phyloP scores from a whole-genome alignment of 345 rosid species.

The Arabidopsis thaliana region DNA sequence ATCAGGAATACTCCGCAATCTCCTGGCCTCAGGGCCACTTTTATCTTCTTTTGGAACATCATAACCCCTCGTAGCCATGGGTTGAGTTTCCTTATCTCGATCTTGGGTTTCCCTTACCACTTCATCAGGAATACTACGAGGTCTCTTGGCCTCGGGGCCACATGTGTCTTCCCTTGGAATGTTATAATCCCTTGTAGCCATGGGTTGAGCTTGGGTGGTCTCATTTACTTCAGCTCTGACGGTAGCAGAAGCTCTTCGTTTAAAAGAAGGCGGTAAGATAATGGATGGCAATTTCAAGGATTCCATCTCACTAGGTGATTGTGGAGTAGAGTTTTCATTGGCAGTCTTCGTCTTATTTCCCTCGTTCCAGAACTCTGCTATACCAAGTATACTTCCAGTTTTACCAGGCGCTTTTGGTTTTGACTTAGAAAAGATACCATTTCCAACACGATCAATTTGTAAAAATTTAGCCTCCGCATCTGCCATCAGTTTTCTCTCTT shows the following conservation, averaged over 20 bases:
- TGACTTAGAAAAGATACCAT: constrained; percentile 14
- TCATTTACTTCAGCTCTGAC: constrained; percentile 21
- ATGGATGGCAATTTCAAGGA: constrained; percentile 34
- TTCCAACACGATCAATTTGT: constrained; percentile 21
- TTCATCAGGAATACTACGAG: constrained; percentile 35
- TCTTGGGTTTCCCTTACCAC: constrained; percentile 37
- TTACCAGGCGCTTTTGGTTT: constrained; percentile 31
- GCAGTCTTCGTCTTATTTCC: constrained; percentile 23
- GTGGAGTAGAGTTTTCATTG: constrained; percentile 22
- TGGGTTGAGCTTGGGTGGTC: constrained; percentile 25
- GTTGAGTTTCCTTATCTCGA: constrained; percentile 19
- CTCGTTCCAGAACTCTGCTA: constrained; percentile 43
- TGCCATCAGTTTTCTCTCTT: constrained; percentile 39
- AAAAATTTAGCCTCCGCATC: constrained; percentile 39
- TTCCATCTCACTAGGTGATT: background rate
- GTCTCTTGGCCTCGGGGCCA: constrained; percentile 30
- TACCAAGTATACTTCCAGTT: constrained; percentile 43
- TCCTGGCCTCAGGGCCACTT: constrained; percentile 32
- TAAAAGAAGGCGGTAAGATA: constrained; percentile 45
- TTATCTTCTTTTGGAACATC: background rate
- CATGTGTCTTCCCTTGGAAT: background rate
- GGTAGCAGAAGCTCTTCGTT: constrained; percentile 37
- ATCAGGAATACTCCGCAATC: constrained; percentile 31
- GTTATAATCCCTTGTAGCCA: constrained; percentile 23
- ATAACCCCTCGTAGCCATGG: constrained; percentile 19